Conservation (phyloP, 148 eudicot genomes). For the Fagopyrum homotropicum region DNA sequence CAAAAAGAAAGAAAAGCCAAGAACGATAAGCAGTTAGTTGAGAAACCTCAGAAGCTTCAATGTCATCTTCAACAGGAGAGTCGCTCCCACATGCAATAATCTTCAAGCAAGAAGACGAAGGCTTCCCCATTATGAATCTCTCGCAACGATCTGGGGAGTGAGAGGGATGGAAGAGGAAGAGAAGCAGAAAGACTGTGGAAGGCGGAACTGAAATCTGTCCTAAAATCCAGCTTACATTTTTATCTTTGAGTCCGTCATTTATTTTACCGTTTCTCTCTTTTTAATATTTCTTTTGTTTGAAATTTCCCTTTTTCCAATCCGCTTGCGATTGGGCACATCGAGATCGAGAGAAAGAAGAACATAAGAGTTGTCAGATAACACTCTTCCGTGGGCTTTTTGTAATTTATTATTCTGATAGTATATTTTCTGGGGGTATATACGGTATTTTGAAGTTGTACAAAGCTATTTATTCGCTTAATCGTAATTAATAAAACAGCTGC, state of each 20-base stretch:
- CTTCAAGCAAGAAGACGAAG: conserved; percentile 62
- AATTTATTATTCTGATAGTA: background rate
- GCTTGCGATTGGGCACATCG: background rate
- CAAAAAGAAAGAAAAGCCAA: background rate
- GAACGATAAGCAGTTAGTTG: conserved; percentile 5
- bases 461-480: background rate
- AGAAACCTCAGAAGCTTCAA: conserved; percentile 40
- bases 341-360: background rate
- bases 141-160: background rate
- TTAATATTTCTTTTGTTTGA: background rate
- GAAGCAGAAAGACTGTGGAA: background rate
- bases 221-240: conserved; percentile 10
- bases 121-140: conserved; percentile 17
- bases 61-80: conserved; percentile 41
- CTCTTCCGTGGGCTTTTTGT: background rate
- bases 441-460: conserved; percentile 4
- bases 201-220: conserved; percentile 10
- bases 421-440: conserved; percentile 1
- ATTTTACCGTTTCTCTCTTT: conserved; percentile 6
- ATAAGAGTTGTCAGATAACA: background rate
- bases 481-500: background rate
- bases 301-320: conserved; percentile 3
- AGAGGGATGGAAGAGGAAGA: background rate
- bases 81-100: conserved; percentile 67
- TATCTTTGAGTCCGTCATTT: conserved; percentile 14